Percentiles rank a stretch among this genome's conserved stretches.
phyloP scores from a whole-genome alignment of 352 stramenopile species.

The Aphanomyces invadans region DNA sequence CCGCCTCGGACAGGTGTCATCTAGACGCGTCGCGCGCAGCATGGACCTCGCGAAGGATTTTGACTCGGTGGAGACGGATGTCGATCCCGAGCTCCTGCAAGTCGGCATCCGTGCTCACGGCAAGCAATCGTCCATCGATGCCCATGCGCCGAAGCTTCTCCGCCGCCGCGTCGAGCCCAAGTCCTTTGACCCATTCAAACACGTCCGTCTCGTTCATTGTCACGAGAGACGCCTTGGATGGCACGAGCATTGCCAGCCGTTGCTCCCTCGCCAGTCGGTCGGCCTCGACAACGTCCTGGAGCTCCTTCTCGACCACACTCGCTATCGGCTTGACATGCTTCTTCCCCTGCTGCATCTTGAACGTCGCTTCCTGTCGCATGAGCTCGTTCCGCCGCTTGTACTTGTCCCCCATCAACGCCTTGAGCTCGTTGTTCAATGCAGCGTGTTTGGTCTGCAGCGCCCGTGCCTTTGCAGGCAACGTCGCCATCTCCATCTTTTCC shows the following conservation, averaged over 20 bases:
- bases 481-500: conserved; percentile 17
- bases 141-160: conserved; percentile 37
- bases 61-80: conserved; percentile 62
- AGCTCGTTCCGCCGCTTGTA: conserved; percentile 73
- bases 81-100: conserved; percentile 58
- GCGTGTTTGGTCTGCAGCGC: conserved; percentile 45
- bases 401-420: conserved; percentile 54
- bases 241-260: background rate
- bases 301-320: background rate
- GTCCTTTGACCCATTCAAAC: conserved; percentile 39
- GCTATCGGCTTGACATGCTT: conserved; percentile 12
- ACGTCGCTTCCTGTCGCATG: conserved; percentile 25
- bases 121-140: conserved; percentile 57
- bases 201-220: conserved; percentile 43
- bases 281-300: background rate
- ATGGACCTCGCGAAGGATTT: conserved; percentile 46
- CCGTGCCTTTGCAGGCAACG: conserved; percentile 37
- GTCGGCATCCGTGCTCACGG: conserved; percentile 37
- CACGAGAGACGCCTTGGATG: conserved; percentile 12
- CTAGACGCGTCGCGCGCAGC: too few relatives aligned
- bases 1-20: background rate
- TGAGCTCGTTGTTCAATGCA: conserved; percentile 47
- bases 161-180: conserved; percentile 38
- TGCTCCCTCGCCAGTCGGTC: conserved; percentile 2
- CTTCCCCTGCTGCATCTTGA: background rate